phyloP scores from a whole-genome alignment of 805 yeast genomes.

The Huiozyma sinensis region DNA sequence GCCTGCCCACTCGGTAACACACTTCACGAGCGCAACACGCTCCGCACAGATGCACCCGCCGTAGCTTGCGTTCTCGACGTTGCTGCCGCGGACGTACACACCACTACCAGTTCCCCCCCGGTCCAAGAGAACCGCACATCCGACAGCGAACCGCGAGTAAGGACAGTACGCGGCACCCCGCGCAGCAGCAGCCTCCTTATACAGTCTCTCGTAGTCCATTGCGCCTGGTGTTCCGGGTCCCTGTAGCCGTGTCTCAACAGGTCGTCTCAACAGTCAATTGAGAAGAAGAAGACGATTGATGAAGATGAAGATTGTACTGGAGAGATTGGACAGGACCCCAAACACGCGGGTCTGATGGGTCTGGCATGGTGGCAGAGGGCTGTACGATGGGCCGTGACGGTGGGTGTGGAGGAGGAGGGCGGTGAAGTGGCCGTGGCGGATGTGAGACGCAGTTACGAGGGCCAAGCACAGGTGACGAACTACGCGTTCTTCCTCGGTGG shows the following conservation, averaged over 20 bases:
- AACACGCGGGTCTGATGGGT: not conserved
- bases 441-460: not conserved
- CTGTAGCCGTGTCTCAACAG: no score
- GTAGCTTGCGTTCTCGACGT: conserved; percentile 87
- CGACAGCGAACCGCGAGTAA: conserved; percentile 48
- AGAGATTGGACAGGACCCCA: not conserved
- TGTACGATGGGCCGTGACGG: not conserved
- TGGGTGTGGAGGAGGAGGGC: not conserved
- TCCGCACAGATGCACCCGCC: conserved; percentile 76
- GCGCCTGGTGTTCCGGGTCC: not conserved
- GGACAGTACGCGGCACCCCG: conserved; percentile 38
- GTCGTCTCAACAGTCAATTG: no score
- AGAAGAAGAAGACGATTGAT: no score
- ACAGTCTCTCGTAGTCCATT: conserved; percentile 8
- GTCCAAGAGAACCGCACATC: conserved; percentile 56
- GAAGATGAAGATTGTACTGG: no score
- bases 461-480: conserved; percentile 23
- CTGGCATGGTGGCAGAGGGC: no score
- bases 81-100: conserved; percentile 57
- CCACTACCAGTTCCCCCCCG: conserved; percentile 23
- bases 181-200: conserved; percentile 27
- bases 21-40: conserved; percentile 50
- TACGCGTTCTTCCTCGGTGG: conserved; percentile 58
- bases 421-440: not conserved
- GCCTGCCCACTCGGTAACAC: conserved; percentile 28